These are phyloP conservation scores for Albifimbria verrucaria DNA, from an alignment of 2,329 filamentous ascomycete species.

Conservation along the genomic window DNA sequence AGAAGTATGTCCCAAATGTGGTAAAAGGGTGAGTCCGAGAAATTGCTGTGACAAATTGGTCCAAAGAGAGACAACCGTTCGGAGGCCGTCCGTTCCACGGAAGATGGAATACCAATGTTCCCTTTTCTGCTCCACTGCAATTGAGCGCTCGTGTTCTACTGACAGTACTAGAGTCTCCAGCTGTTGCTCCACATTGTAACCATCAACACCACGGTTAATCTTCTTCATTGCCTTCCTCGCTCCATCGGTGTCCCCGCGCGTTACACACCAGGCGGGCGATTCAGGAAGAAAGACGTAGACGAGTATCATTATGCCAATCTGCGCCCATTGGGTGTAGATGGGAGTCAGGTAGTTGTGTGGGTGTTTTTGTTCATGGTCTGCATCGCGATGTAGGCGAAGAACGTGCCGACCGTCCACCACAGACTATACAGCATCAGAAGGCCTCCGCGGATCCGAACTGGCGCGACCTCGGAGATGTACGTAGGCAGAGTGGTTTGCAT, in stretches of 20 bases:
- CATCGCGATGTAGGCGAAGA: conserved; percentile 39
- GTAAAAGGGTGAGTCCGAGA: conserved; percentile 11
- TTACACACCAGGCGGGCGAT: conserved; percentile 36
- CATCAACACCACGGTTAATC: conserved; percentile 20
- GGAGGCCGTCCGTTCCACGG: conserved; percentile 22
- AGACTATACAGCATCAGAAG: conserved; percentile 37
- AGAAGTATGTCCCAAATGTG: conserved; percentile 39
- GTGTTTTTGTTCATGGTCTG: conserved; percentile 26
- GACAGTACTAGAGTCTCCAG: conserved; percentile 16
- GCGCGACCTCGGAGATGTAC: conserved; percentile 38
- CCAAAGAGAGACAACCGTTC: conserved; percentile 26
- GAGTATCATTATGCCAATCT: conserved; percentile 35
- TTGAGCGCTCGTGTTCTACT: conserved; percentile 19
- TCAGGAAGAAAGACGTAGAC: conserved; percentile 36
- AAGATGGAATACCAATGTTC: conserved; percentile 27
- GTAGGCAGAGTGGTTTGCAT: conserved; percentile 38
- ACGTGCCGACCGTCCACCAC: conserved; percentile 41
- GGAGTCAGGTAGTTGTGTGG: conserved; percentile 33
- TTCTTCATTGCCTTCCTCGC: conserved; percentile 13
- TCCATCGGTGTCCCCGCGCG: conserved; percentile 11
- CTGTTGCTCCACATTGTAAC: conserved; percentile 25
- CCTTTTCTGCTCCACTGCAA: conserved; percentile 16
- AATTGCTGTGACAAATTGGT: conserved; percentile 18
- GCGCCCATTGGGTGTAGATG: conserved; percentile 43
- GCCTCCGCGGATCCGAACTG: conserved; percentile 35